A percentile compares a stretch with the other conserved stretches of the same genome.
Evolutionary conservation across 306 rosid species (phyloP).

Genomic region (Sicyos edulis): DNA sequence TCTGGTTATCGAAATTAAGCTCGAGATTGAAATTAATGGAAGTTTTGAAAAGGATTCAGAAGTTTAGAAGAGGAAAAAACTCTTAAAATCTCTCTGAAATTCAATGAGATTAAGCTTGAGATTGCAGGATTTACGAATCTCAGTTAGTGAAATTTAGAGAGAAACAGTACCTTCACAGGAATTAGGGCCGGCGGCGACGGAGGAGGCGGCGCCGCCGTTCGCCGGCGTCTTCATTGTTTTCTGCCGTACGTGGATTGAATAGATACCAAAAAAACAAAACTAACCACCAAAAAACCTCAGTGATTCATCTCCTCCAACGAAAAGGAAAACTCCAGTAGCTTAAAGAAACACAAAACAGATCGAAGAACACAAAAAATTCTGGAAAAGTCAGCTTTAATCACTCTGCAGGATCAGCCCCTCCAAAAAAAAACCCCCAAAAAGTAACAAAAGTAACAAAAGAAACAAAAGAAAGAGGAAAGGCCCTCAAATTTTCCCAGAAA

Average conservation of each 20-base stretch:
- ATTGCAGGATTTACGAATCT: neutral
- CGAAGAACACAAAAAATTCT: neutral
- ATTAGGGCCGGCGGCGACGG: slow-evolving; percentile 29
- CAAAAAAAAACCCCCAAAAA: slow-evolving; percentile 30
- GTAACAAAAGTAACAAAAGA: neutral
- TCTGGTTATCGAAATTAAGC: neutral
- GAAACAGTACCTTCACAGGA: slow-evolving; percentile 39
- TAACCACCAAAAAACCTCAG: slow-evolving; percentile 20
- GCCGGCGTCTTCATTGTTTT: slow-evolving; percentile 55
- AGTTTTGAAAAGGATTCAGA: neutral
- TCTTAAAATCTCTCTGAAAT: neutral
- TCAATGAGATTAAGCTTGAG: neutral
- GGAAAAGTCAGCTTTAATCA: slow-evolving; percentile 17
- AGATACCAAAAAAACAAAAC: neutral
- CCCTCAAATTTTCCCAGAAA: slow-evolving; percentile 7
- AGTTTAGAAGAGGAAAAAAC: neutral
- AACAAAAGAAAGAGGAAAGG: neutral
- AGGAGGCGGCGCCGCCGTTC: slow-evolving; percentile 33
- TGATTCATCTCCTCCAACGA: slow-evolving; percentile 23
- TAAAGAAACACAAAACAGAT: neutral
- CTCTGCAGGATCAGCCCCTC: neutral
- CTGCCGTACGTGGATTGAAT: slow-evolving; percentile 16
- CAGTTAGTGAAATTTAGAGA: neutral
- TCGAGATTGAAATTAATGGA: neutral
- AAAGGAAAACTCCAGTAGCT: neutral